These are phyloP conservation scores for Rosa lucieae DNA, from an alignment of 306 rosid species.

Conservation along the genomic window DNA sequence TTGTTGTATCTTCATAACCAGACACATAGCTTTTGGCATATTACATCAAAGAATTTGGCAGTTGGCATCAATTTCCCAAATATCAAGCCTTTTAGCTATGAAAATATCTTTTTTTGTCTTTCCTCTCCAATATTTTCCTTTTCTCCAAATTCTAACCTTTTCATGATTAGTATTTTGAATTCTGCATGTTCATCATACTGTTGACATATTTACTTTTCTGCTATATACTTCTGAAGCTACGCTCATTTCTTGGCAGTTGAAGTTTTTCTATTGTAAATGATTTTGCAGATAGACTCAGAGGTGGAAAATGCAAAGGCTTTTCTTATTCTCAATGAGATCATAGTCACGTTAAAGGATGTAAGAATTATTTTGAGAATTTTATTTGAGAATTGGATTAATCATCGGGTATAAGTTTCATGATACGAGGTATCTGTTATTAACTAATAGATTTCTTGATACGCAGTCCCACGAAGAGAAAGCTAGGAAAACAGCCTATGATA, in stretches of 20 bases:
- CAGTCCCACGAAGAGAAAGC: constrained; percentile 73
- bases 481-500: constrained; percentile 80
- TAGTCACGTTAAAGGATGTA: constrained; percentile 80
- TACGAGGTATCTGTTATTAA: not conserved
- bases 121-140: not conserved
- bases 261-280: constrained; percentile 13
- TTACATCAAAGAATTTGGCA: not conserved
- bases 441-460: constrained; percentile 17
- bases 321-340: constrained; percentile 84
- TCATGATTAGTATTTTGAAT: too few relatives aligned
- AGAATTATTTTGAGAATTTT: constrained; percentile 27
- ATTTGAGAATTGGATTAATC: not conserved
- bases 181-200: not conserved
- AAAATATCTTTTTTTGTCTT: too few relatives aligned
- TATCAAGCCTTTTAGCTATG: not conserved
- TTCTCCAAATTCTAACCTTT: not conserved
- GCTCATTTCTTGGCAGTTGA: constrained; percentile 1
- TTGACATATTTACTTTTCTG: constrained; percentile 1
- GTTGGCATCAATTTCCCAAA: not conserved
- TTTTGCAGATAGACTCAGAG: constrained; percentile 64
- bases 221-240: not conserved
- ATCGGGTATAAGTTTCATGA: constrained; percentile 16
- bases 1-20: not conserved
- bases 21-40: not conserved
- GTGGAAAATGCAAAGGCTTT: constrained; percentile 72